phyloP scores from a whole-genome alignment of 2,329 filamentous ascomycete genomes.

The Fusarium dlaminii region DNA sequence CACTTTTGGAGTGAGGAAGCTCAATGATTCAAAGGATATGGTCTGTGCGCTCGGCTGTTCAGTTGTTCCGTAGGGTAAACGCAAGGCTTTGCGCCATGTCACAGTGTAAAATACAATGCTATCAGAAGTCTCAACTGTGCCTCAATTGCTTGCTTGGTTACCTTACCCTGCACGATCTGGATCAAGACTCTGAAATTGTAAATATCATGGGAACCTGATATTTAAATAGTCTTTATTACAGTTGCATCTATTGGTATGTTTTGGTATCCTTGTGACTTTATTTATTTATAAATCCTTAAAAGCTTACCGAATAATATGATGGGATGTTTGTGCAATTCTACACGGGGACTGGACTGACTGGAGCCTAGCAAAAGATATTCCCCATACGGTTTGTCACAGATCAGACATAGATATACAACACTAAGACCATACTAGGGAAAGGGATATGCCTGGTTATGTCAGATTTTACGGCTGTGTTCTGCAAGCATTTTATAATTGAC shows the following conservation, averaged over 20 bases:
- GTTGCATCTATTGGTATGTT: accelerated
- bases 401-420: not conserved
- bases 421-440: not conserved
- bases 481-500: accelerated
- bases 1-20: not conserved
- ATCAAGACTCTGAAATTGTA: not conserved
- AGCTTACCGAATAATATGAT: no score
- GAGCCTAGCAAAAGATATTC: no score
- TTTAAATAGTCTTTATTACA: not conserved
- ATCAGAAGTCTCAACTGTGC: accelerated
- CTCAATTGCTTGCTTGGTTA: accelerated
- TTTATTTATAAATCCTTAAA: no score
- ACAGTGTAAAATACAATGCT: not conserved
- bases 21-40: not conserved
- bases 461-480: accelerated
- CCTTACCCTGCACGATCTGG: not conserved
- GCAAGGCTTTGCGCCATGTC: accelerated
- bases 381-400: no score
- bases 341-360: no score
- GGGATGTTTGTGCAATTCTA: no score
- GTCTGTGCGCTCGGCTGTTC: not conserved
- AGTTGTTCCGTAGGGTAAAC: not conserved
- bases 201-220: no score
- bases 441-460: not conserved
- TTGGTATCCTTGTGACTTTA: accelerated